Evolutionary conservation across 2,329 filamentous ascomycete species (phyloP).

Genomic region (Ceratocystis alfenasii): DNA sequence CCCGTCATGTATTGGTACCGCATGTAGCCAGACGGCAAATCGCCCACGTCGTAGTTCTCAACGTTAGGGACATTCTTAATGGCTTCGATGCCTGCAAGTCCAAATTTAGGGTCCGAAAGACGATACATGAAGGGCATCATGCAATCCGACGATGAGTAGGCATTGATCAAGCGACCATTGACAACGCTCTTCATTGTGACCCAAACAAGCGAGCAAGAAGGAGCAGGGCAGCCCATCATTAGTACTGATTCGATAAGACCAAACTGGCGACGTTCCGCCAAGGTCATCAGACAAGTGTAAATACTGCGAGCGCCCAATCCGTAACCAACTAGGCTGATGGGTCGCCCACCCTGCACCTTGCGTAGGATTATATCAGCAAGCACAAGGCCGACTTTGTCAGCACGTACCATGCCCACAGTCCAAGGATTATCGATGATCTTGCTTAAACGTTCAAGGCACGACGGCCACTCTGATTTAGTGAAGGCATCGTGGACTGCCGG

Average conservation of each 20-base stretch:
- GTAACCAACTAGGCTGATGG: slow-evolving; percentile 70
- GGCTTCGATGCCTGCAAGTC: slow-evolving; percentile 70
- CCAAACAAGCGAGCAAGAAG: slow-evolving; percentile 63
- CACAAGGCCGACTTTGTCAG: slow-evolving; percentile 58
- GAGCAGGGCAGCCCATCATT: slow-evolving; percentile 70
- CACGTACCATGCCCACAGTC: slow-evolving; percentile 60
- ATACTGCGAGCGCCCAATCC: slow-evolving; percentile 73
- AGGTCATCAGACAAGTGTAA: slow-evolving; percentile 65
- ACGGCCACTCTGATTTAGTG: slow-evolving; percentile 42
- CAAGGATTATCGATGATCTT: slow-evolving; percentile 74
- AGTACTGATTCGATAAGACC: slow-evolving; percentile 78
- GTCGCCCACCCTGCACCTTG: slow-evolving; percentile 69
- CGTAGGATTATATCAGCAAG: slow-evolving; percentile 74
- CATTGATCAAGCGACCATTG: slow-evolving; percentile 74
- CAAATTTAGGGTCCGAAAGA: slow-evolving; percentile 66
- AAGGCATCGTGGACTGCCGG: slow-evolving; percentile 27
- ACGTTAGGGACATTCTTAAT: slow-evolving; percentile 53
- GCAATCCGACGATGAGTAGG: slow-evolving; percentile 77
- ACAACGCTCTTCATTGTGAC: slow-evolving; percentile 65
- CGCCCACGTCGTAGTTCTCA: slow-evolving; percentile 57
- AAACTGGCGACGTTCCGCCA: slow-evolving; percentile 72
- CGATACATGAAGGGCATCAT: slow-evolving; percentile 82
- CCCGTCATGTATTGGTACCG: slow-evolving; percentile 58
- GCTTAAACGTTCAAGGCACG: slow-evolving; percentile 52
- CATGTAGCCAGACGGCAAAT: slow-evolving; percentile 55